A percentile compares a stretch with the other conserved stretches of the same genome.
phyloP scores from a whole-genome alignment of 768 basidiomycete genomes.

The Pleurotus sapidus region DNA sequence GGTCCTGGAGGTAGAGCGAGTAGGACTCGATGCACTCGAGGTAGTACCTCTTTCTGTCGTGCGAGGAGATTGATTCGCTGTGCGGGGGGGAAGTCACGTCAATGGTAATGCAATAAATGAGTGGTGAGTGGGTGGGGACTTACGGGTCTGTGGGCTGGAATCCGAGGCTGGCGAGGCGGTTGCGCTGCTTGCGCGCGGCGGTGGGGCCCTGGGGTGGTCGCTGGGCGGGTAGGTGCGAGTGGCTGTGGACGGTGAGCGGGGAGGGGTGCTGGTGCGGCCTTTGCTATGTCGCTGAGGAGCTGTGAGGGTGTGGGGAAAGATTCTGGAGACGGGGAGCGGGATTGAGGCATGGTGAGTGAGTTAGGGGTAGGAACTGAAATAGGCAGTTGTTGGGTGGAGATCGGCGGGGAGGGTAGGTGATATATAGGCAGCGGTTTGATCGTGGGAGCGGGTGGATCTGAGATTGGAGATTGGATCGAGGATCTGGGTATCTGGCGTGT shows the following conservation, averaged over 20 bases:
- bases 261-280: constrained; percentile 28
- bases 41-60: constrained; percentile 75
- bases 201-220: too few species aligned
- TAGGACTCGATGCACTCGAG: constrained; percentile 74
- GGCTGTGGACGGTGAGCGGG: too few species aligned
- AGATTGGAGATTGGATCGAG: too few species aligned
- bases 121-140: constrained; percentile 17
- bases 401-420: too few species aligned
- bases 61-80: constrained; percentile 73
- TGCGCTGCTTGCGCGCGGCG: too few species aligned
- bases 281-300: constrained; percentile 54
- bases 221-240: too few species aligned
- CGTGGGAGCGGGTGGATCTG: background rate
- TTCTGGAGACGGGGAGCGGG: constrained; percentile 17
- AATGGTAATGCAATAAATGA: constrained; percentile 6
- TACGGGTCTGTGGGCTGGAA: constrained; percentile 64
- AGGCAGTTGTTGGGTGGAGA: too few species aligned
- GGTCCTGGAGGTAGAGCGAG: constrained; percentile 62
- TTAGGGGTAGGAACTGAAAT: background rate
- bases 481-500: background rate
- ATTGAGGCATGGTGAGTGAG: background rate
- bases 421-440: background rate
- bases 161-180: constrained; percentile 19
- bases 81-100: background rate
- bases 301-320: constrained; percentile 69